Evolutionary conservation across 208 protist genomes (phyloP).

Genomic region (Acanthamoeba polyphaga): DNA sequence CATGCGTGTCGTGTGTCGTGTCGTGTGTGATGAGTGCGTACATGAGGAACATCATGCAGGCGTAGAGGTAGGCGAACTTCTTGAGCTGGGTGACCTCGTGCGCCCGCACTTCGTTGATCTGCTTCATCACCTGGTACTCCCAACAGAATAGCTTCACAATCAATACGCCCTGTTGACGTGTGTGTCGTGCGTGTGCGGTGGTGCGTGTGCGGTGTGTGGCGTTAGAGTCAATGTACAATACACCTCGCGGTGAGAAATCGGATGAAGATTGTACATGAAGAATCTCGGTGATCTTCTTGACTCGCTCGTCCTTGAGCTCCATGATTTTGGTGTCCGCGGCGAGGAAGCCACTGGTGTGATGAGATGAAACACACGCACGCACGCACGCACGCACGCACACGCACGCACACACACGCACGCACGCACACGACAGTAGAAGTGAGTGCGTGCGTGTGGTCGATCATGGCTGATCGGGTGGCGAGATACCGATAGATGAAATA

Average conservation of each 20-base stretch:
- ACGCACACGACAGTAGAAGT: neutral
- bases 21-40: neutral
- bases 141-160: slow-evolving; percentile 16
- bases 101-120: slow-evolving; percentile 13
- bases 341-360: neutral
- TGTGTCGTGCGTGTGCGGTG: too few relatives aligned
- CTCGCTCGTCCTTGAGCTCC: slow-evolving; percentile 15
- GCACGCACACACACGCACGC: too few relatives aligned
- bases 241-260: too few relatives aligned
- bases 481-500: neutral
- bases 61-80: slow-evolving; percentile 11
- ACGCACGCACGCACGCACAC: too few relatives aligned
- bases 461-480: neutral
- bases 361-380: neutral
- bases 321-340: slow-evolving; percentile 5
- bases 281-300: slow-evolving; percentile 14
- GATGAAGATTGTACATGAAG: neutral
- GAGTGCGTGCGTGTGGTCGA: neutral
- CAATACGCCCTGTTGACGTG: neutral
- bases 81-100: neutral
- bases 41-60: slow-evolving; percentile 27
- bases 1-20: neutral
- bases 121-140: slow-evolving; percentile 5
- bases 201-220: too few relatives aligned
- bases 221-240: too few relatives aligned